phyloP scores from a whole-genome alignment of 2,329 filamentous ascomycete species.

The Aspergillus hiratsukae region DNA sequence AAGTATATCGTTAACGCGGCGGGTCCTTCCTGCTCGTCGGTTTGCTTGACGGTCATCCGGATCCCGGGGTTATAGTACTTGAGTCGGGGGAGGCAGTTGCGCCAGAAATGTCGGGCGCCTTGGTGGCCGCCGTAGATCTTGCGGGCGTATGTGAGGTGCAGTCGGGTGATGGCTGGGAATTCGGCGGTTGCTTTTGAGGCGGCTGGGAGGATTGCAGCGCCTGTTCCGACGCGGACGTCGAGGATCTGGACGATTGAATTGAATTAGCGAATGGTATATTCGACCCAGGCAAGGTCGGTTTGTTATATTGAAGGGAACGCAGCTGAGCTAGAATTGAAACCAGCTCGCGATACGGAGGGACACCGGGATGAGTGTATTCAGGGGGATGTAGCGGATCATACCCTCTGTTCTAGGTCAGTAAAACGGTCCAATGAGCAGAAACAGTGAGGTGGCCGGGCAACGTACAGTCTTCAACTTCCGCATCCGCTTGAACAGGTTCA shows the following conservation, averaged over 20 bases:
- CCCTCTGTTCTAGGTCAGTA: constrained; percentile 17
- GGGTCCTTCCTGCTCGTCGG: constrained; percentile 46
- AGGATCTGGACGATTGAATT: constrained; percentile 55
- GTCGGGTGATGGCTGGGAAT: constrained; percentile 37
- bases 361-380: not conserved
- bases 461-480: constrained; percentile 68
- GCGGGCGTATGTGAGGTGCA: constrained; percentile 42
- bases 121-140: constrained; percentile 39
- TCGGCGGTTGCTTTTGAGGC: constrained; percentile 26
- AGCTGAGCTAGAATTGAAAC: not conserved
- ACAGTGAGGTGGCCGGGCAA: constrained; percentile 16
- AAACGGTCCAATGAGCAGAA: constrained; percentile 6
- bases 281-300: not conserved
- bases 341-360: not conserved
- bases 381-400: constrained; percentile 15
- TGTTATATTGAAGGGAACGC: not conserved
- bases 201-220: constrained; percentile 70
- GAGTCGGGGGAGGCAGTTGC: constrained; percentile 71
- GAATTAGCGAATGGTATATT: not conserved
- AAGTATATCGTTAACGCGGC: constrained; percentile 42
- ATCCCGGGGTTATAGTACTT: constrained; percentile 92
- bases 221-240: constrained; percentile 71
- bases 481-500: constrained; percentile 59
- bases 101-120: constrained; percentile 77
- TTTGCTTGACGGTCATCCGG: constrained; percentile 76